These are phyloP conservation scores for Sparassis latifolia DNA, from an alignment of 1,284 basidiomycete species.

Conservation along the genomic window DNA sequence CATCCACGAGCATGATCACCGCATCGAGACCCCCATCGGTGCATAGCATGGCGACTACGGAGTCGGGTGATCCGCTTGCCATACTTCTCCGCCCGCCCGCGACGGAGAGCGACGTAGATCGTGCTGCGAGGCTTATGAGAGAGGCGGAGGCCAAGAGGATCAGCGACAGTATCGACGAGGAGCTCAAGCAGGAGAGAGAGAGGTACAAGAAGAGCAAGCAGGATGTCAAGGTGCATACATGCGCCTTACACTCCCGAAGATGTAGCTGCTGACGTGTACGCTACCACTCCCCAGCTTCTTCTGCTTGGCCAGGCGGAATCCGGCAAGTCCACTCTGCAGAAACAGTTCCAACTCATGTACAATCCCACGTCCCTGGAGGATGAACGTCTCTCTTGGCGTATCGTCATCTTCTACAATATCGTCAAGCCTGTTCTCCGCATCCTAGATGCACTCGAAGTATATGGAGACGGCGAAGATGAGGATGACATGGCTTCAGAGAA, in stretches of 20 bases:
- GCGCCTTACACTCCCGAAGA: neutral
- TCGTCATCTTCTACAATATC: slow-evolving; percentile 80
- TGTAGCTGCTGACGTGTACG: neutral
- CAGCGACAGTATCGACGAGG: slow-evolving; percentile 76
- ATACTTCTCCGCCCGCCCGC: slow-evolving; percentile 57
- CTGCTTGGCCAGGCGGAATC: slow-evolving; percentile 79
- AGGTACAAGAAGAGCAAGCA: slow-evolving; percentile 53
- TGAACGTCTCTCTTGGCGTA: slow-evolving; percentile 74
- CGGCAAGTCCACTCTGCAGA: slow-evolving; percentile 76
- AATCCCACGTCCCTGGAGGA: slow-evolving; percentile 67
- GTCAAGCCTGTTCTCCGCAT: slow-evolving; percentile 73
- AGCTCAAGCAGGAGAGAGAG: slow-evolving; percentile 63
- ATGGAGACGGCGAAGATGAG: slow-evolving; percentile 55
- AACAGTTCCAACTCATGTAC: slow-evolving; percentile 84
- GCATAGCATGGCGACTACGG: slow-evolving; percentile 36
- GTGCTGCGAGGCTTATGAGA: slow-evolving; percentile 45
- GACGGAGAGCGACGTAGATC: slow-evolving; percentile 60
- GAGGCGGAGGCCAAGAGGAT: slow-evolving; percentile 70
- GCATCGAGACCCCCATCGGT: slow-evolving; percentile 48
- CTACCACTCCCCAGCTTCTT: slow-evolving; percentile 42
- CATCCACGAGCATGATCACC: slow-evolving; percentile 38
- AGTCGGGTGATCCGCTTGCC: slow-evolving; percentile 68
- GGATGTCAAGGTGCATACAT: slow-evolving; percentile 59
- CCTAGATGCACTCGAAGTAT: slow-evolving; percentile 59
- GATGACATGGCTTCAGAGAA: slow-evolving; percentile 11